phyloP scores from a whole-genome alignment of 176 grass and related monocot species.

The Cocos nucifera region DNA sequence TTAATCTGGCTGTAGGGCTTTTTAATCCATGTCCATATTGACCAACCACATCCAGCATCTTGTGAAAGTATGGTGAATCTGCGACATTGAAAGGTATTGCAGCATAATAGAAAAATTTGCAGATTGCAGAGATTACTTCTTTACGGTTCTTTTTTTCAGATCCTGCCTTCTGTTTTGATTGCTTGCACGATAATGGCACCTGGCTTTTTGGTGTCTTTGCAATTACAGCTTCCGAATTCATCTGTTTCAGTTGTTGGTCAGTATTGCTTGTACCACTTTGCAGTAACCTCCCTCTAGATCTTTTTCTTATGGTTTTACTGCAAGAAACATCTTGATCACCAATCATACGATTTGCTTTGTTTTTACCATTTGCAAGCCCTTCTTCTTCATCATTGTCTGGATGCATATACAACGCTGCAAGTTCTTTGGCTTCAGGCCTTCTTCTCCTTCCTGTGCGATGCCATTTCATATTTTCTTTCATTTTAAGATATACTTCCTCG shows the following conservation, averaged over 20 bases:
- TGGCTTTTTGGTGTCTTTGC: slow-evolving; percentile 10
- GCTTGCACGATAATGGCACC: neutral
- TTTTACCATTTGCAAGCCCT: slow-evolving; percentile 6
- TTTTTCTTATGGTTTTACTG: slow-evolving; percentile 8
- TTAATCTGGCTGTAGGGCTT: slow-evolving; percentile 11
- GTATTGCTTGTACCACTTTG: neutral
- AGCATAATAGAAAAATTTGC: slow-evolving; percentile 31
- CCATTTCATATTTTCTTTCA: slow-evolving; percentile 35
- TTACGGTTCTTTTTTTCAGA: slow-evolving; percentile 13
- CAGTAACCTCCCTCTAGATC: slow-evolving; percentile 4
- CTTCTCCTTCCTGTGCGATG: slow-evolving; percentile 23
- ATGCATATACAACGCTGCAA: slow-evolving; percentile 11
- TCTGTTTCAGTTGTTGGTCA: neutral
- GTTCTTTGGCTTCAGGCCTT: slow-evolving; percentile 19
- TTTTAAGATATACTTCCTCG: slow-evolving; percentile 26
- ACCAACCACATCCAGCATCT: slow-evolving; percentile 27
- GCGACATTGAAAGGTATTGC: slow-evolving; percentile 22
- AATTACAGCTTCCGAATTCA: slow-evolving; percentile 8
- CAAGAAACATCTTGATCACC: slow-evolving; percentile 26
- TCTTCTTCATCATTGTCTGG: slow-evolving; percentile 8
- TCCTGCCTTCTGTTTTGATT: slow-evolving; percentile 13
- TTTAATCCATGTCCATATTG: slow-evolving; percentile 15
- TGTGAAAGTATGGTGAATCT: slow-evolving; percentile 21
- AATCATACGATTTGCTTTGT: slow-evolving; percentile 5
- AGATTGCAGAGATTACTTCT: slow-evolving; percentile 28